Evolutionary conservation across 2,329 filamentous ascomycete genomes (phyloP).

Genomic region (Aureobasidium sp.): DNA sequence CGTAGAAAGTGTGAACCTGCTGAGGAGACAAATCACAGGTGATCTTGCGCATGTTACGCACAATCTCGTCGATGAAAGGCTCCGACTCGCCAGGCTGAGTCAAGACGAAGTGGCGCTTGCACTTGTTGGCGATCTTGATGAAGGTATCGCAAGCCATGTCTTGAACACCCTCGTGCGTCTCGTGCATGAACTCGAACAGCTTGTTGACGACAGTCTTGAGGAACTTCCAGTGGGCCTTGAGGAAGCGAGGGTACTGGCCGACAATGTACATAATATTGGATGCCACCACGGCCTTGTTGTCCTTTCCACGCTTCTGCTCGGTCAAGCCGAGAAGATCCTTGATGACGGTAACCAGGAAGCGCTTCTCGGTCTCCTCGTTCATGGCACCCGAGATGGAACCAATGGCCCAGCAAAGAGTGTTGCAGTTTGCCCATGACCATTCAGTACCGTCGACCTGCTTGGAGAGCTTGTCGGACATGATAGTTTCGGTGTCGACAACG

Average conservation of each 20-base stretch:
- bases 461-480: conserved; percentile 98
- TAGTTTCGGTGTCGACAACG: conserved; percentile 93
- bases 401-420: conserved; percentile 98
- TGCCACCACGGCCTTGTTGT: conserved; percentile 98
- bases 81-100: conserved; percentile 90
- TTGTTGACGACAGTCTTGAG: conserved; percentile 99
- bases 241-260: conserved; percentile 92
- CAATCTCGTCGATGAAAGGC: conserved; percentile 98
- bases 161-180: conserved; percentile 98
- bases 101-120: conserved; percentile 93
- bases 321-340: conserved; percentile 95
- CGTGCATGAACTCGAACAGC: conserved; percentile 99
- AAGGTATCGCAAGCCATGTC: conserved; percentile 99
- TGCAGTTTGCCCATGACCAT: conserved; percentile 99
- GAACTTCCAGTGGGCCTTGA: conserved; percentile 99
- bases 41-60: conserved; percentile 90
- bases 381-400: conserved; percentile 97
- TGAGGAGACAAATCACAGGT: conserved; percentile 92
- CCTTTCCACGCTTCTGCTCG: conserved; percentile 98
- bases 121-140: conserved; percentile 99
- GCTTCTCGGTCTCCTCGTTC: conserved; percentile 99
- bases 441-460: conserved; percentile 91
- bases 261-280: conserved; percentile 99
- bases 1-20: conserved; percentile 97
- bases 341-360: conserved; percentile 96